Conservation (phyloP, 257 asterid species). For the Jacaranda mimosifolia region DNA sequence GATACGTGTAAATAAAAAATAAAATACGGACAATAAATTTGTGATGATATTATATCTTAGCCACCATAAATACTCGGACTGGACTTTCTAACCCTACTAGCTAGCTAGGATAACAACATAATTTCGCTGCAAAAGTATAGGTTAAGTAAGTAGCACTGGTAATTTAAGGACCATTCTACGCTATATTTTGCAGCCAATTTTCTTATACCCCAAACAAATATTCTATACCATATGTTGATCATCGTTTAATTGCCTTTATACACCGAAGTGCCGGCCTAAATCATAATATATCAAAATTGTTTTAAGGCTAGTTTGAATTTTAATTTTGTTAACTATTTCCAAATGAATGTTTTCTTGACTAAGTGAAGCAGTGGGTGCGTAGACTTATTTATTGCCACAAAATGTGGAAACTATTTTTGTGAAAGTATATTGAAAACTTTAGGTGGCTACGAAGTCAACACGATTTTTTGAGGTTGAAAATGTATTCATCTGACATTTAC, state of each 20-base stretch:
- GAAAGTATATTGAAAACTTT: neutral
- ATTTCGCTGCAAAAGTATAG: neutral
- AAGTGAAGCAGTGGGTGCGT: neutral
- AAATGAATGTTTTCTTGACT: conserved; percentile 27
- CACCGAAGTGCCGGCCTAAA: too few species aligned
- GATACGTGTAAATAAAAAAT: too few species aligned
- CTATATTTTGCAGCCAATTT: too few species aligned
- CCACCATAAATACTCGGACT: neutral
- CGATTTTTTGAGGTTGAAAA: neutral
- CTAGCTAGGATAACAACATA: too few species aligned
- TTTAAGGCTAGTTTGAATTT: neutral
- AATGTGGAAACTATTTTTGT: conserved; percentile 17
- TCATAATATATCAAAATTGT: too few species aligned
- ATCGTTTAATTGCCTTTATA: too few species aligned
- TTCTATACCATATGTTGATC: too few species aligned
- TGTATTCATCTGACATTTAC: too few species aligned
- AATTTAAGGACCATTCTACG: conserved; percentile 13
- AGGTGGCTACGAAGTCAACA: neutral
- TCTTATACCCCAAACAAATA: too few species aligned
- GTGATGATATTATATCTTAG: neutral
- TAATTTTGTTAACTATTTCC: neutral
- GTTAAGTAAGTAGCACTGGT: conserved; percentile 20
- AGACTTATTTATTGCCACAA: conserved; percentile 34
- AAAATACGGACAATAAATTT: too few species aligned
- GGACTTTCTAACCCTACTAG: too few species aligned